Base-by-base conservation (phyloP, 371 early-diverging fungal genomes). In the Zychaea mexicana region DNA sequence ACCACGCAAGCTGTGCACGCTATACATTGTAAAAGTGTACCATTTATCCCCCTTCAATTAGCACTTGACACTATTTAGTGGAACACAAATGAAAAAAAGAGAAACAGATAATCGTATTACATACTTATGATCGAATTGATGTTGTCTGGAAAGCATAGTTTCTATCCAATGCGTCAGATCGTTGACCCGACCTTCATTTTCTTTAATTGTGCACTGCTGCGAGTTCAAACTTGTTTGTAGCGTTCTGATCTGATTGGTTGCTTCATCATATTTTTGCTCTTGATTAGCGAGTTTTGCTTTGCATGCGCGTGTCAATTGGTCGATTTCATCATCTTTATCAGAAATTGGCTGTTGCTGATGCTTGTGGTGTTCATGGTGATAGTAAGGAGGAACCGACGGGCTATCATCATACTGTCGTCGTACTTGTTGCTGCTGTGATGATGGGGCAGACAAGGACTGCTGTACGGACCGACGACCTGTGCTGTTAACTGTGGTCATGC, bases 71-170 rank as follows among this genome's bases (percentile, higher is more conserved):
- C n/a, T n/a, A n/a, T n/a, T n/a, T n/a, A n/a, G n/a, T n/a, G n/a
- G n/a, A n/a, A n/a, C n/a, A n/a, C n/a, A n/a, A n/a, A n/a, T 26
- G 2, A 52, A 30, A 31, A 5, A 52, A 52, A 30, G 12, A 28
- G 15, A 36, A 36, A 36, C 36, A n/a, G n/a, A n/a, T 36, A 36
- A 36, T 10, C 15, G 36, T 36, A 36, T n/a, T 36, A 36, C 36
- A 36, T 10, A 56, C 56, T 21, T 56, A 7, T 27, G 27, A 38
- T 56, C 56, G 17, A 56, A 36, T n/a, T 21, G 56, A 27, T n/a
- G 32, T 22, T 56, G 33, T 12, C 56, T 56, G 22, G 56, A 56
- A 32, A 56, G 19, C 33, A 56, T 49, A 2, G 22, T 49, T 49
- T 49, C 24, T 49, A 49, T 22, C 49, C 49, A 49, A 24, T 13